phyloP scores from a whole-genome alignment of 495 filamentous ascomycete species.

The Cenococcum geophilum region DNA sequence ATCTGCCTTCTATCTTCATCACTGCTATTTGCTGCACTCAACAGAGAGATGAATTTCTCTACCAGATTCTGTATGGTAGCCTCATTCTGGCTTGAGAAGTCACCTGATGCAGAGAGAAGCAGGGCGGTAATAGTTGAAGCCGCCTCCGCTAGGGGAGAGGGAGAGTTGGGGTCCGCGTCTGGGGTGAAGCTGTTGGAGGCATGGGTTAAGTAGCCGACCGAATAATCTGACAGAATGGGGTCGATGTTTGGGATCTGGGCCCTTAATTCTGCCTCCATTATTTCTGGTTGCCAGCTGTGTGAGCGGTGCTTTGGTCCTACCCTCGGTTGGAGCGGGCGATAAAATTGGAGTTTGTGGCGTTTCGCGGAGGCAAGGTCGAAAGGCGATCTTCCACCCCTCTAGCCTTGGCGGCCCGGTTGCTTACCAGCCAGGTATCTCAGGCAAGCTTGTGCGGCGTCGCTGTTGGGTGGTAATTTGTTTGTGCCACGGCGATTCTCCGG shows the following conservation, averaged over 20 bases:
- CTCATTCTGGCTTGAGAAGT: conserved; percentile 62
- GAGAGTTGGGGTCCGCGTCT: conserved; percentile 61
- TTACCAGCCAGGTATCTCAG: too few relatives aligned
- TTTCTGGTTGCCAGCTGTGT: conserved; percentile 1
- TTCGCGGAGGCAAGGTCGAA: background rate
- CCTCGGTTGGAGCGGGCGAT: background rate
- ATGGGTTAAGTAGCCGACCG: conserved; percentile 88
- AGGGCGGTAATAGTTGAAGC: conserved; percentile 76
- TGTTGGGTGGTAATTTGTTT: background rate
- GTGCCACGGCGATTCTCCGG: background rate
- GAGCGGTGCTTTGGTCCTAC: conserved; percentile 4
- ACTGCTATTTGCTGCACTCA: conserved; percentile 65
- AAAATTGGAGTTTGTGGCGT: conserved; percentile 5
- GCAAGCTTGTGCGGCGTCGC: too few relatives aligned
- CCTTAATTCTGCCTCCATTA: conserved; percentile 89
- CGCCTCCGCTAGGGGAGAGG: conserved; percentile 77
- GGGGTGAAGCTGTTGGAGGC: conserved; percentile 75
- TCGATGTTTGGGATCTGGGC: conserved; percentile 82
- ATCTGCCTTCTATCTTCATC: conserved; percentile 63
- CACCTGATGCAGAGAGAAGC: conserved; percentile 83
- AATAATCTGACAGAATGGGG: conserved; percentile 85
- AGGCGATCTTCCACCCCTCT: background rate
- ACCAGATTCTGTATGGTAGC: conserved; percentile 74
- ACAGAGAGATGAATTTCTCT: conserved; percentile 79
- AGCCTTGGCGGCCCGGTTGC: background rate